phyloP scores from a whole-genome alignment of 1,284 basidiomycete species.

The Leccinum subspadiceum region DNA sequence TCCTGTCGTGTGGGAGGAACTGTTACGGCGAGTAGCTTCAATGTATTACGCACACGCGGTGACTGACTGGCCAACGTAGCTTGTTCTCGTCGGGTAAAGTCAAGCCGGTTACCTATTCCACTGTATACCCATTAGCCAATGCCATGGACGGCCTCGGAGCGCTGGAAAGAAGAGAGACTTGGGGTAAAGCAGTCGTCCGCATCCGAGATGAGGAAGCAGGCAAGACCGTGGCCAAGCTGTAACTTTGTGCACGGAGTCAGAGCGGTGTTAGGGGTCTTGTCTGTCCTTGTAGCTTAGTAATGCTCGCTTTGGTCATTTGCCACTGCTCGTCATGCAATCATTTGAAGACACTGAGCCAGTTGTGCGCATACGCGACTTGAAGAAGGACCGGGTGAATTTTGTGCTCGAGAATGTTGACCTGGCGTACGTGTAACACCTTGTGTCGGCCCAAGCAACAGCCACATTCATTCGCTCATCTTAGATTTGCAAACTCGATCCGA shows the following conservation, averaged over 20 bases:
- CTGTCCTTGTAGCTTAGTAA: constrained; percentile 3
- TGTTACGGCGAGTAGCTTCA: constrained; percentile 51
- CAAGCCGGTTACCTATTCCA: constrained; percentile 73
- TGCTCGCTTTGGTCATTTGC: background rate
- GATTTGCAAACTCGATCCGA: constrained; percentile 87
- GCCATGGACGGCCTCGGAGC: constrained; percentile 67
- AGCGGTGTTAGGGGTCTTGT: constrained; percentile 27
- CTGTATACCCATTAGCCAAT: constrained; percentile 62
- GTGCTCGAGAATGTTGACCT: constrained; percentile 92
- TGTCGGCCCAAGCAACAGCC: background rate
- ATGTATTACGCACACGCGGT: background rate
- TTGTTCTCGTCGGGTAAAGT: constrained; percentile 67
- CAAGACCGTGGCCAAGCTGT: constrained; percentile 33
- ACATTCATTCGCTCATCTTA: constrained; percentile 32
- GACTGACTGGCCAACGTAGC: constrained; percentile 35
- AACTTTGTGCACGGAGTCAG: background rate
- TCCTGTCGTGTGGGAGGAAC: constrained; percentile 68
- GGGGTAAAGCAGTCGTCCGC: constrained; percentile 85
- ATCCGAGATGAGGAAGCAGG: constrained; percentile 49
- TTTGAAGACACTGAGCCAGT: constrained; percentile 57
- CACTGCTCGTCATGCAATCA: constrained; percentile 27
- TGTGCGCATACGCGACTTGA: constrained; percentile 76
- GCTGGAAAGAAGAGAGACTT: constrained; percentile 82
- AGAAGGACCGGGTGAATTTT: constrained; percentile 82
- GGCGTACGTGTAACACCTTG: constrained; percentile 51